Base-by-base conservation (phyloP, 371 early-diverging fungal species). In the Circinella minor region DNA sequence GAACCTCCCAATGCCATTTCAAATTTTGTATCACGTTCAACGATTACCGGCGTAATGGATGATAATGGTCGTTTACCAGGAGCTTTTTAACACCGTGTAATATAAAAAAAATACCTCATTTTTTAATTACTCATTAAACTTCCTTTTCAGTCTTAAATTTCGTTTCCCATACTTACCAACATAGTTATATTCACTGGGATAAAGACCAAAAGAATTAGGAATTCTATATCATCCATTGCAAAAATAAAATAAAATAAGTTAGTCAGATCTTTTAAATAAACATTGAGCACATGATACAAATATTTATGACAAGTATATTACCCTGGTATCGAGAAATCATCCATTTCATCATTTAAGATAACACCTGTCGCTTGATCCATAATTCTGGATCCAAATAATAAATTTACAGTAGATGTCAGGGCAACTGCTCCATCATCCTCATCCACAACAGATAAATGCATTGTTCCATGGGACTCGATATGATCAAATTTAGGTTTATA, bases 341-440 rank as follows among this genome's bases (percentile, higher is more conserved):
- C 99, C 93, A 99, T 98, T 74, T 98, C 91, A 77, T 99, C 90
- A 82, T 99, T 99, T 47, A 99, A 84, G 47, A 99, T 92, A 37
- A 99, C 88, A n/a, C 99, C 99, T 0, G 99, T 97, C 17, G 70
- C 80, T 3, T 90, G 90, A 77, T 99, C 97, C 91, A 99, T 89
- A 18, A 99, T 73, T 49, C 91, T 92, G 4, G 98, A 92, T 1
- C 99, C 99, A 86, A 98, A 99, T 20, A 92, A 74, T 17, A 98
- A 80, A 82, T 99, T 98, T 27, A 98, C 88, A 0, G 99, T 98
- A n/a, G 94, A 93, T 3, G 99, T 99, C 63, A 99, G 59, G 0
- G 95, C 81, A 8, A 97, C 99, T 0, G 96, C 93, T 74, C 91
- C 89, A 62, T 93, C 95, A 43, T 96, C 84, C 65, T 86, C 78